phyloP scores from a whole-genome alignment of 768 basidiomycete species.

The Arthromyces matolae region DNA sequence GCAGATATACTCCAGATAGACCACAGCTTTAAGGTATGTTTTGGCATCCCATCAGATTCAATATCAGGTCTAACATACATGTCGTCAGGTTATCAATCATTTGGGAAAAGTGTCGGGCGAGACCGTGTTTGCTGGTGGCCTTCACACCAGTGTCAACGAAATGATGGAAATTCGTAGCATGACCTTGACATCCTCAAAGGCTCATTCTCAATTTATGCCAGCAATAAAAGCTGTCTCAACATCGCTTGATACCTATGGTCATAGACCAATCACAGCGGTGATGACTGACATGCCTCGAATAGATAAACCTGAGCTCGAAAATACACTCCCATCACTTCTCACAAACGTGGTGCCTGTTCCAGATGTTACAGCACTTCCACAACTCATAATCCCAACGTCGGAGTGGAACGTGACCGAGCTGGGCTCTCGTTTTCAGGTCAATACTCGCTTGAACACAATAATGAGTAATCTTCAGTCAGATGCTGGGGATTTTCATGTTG shows the following conservation, averaged over 20 bases:
- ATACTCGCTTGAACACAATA: background rate
- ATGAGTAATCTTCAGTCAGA: background rate
- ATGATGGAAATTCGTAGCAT: background rate
- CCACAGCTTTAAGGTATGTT: background rate
- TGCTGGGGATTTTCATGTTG: conserved; percentile 1
- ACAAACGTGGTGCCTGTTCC: conserved; percentile 8
- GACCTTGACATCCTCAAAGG: background rate
- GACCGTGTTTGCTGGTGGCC: background rate
- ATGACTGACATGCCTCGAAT: conserved; percentile 24
- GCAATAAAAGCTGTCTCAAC: background rate
- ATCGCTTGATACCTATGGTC: background rate
- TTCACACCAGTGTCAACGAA: background rate
- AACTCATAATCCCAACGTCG: background rate
- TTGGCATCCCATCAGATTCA: background rate
- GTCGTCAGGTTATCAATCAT: background rate
- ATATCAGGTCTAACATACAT: background rate
- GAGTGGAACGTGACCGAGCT: background rate
- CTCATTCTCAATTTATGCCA: background rate
- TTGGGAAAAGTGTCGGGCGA: background rate
- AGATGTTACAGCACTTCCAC: background rate
- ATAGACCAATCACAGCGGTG: conserved; percentile 22
- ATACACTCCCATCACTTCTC: conserved; percentile 5
- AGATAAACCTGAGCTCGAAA: conserved; percentile 18
- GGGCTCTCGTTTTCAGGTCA: background rate
- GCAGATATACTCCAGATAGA: background rate